Evolutionary conservation across 192 early-diverging fungal genomes (phyloP), one percentile per base, ranked within the genome.

Genomic region (Coemansia sp.): DNA sequence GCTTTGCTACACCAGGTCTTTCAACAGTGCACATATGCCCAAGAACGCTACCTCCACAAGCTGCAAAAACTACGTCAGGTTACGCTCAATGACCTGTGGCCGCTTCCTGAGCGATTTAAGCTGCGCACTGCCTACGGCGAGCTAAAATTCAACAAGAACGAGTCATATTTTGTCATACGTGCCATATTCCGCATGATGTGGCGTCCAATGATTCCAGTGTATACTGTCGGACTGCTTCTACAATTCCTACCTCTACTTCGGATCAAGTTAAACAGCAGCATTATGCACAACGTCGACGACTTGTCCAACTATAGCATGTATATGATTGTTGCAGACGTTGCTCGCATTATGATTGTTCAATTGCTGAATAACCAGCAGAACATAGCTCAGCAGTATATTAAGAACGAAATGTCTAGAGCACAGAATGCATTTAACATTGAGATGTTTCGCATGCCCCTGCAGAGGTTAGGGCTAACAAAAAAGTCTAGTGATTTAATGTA

Each of bases 161-260:
- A 82, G 57, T 47, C 36, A 1, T 43, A 77, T 12, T 82, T 82
- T 67, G 43, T 82, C 12, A 11, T 82, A 10, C 75, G 70, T 2
- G 80, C 80, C 15, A 70, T 82, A 20, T 44, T 74, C 18, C 66
- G 73, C 6, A 60, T 68, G 69, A 67, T 66, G 18, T 82, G 80
- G 80, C 72, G 72, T 7, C 66, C 72, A 18, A 61, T 82, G 47
- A 31, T 75, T 38, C 80, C 75, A 2, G 18, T 75, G 15, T 75
- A 72, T 41, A 42, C 72, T 10, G 46, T 65, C 3, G 68, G 68
- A 8, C 24, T 65, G 18, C n/a, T 77, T 13, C 16, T 70, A 0
- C 62, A 69, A 29, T 52, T 57, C 5, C 27, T 68, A 2, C 31
- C 31, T 20, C 47, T 77, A 7, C 34, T 46, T 22, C 22, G 41